A percentile compares a stretch with the other conserved stretches of the same genome.
These are phyloP conservation scores for Maudiozyma humilis DNA, from an alignment of 1,139 yeast species.

Conservation along the genomic window DNA sequence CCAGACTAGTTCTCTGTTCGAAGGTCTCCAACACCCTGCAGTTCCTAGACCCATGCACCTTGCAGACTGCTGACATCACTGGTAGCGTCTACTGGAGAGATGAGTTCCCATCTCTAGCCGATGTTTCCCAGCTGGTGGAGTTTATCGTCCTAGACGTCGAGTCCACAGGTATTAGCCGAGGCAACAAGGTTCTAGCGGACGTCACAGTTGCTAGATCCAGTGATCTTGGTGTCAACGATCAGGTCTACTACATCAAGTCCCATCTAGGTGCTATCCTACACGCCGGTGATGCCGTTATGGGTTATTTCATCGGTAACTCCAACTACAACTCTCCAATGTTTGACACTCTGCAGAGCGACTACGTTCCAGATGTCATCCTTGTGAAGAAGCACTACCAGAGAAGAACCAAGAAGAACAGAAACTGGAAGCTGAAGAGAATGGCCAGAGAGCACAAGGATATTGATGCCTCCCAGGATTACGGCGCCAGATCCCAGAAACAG, in stretches of 20 bases:
- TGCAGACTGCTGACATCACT: slow-evolving; percentile 72
- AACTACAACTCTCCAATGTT: slow-evolving; percentile 81
- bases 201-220: slow-evolving; percentile 77
- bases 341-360: slow-evolving; percentile 53
- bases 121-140: slow-evolving; percentile 71
- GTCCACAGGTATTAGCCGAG: slow-evolving; percentile 77
- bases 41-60: slow-evolving; percentile 74
- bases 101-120: slow-evolving; percentile 76
- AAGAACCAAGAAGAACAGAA: slow-evolving; percentile 65
- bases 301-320: slow-evolving; percentile 74
- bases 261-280: slow-evolving; percentile 90
- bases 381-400: slow-evolving; percentile 88
- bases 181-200: slow-evolving; percentile 82
- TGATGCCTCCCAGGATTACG: slow-evolving; percentile 60
- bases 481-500: slow-evolving; percentile 69
- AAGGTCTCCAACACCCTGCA: slow-evolving; percentile 75
- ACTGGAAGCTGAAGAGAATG: slow-evolving; percentile 98
- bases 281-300: slow-evolving; percentile 93
- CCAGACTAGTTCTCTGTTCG: slow-evolving; percentile 77
- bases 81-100: slow-evolving; percentile 77
- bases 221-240: slow-evolving; percentile 80
- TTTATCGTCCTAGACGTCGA: slow-evolving; percentile 90
- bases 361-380: slow-evolving; percentile 79
- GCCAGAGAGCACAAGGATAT: slow-evolving; percentile 88
- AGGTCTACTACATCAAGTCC: slow-evolving; percentile 71